Percentiles rank a stretch among this genome's conserved stretches.
These are phyloP conservation scores for Berberis thunbergii DNA, from an alignment of 164 flowering plant species.

Conservation along the genomic window DNA sequence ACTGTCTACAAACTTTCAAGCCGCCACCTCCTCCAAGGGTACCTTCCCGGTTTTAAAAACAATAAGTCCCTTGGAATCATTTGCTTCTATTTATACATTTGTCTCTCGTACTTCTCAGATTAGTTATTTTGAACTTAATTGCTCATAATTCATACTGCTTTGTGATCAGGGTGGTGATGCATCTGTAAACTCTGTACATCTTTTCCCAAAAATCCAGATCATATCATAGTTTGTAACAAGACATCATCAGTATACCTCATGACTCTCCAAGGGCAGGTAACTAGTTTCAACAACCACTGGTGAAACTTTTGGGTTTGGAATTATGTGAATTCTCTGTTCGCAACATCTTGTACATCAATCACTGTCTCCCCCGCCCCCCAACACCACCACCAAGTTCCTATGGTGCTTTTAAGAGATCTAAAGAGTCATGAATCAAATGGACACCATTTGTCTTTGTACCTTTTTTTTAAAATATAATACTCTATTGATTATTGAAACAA, in stretches of 20 bases:
- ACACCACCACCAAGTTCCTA: too few species aligned
- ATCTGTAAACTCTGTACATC: constrained; percentile 88
- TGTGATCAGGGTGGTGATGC: constrained; percentile 92
- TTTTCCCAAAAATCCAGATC: constrained; percentile 88
- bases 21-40: constrained; percentile 98
- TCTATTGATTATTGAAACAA: too few species aligned
- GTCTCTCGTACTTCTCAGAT: not conserved
- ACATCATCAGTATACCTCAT: constrained; percentile 89
- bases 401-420: too few species aligned
- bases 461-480: too few species aligned
- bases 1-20: constrained; percentile 90
- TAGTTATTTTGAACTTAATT: not conserved
- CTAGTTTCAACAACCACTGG: not conserved
- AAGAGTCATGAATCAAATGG: too few species aligned
- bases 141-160: constrained; percentile 3
- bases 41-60: constrained; percentile 7
- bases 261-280: constrained; percentile 99
- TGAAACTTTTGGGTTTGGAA: not conserved
- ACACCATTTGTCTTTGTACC: too few species aligned
- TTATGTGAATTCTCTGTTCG: too few species aligned
- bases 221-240: constrained; percentile 89
- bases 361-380: too few species aligned
- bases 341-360: too few species aligned
- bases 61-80: constrained; percentile 5
- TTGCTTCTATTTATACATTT: not conserved